Evolutionary conservation across 2,329 filamentous ascomycete species (phyloP).

Genomic region (Clarireedia monteithiana): DNA sequence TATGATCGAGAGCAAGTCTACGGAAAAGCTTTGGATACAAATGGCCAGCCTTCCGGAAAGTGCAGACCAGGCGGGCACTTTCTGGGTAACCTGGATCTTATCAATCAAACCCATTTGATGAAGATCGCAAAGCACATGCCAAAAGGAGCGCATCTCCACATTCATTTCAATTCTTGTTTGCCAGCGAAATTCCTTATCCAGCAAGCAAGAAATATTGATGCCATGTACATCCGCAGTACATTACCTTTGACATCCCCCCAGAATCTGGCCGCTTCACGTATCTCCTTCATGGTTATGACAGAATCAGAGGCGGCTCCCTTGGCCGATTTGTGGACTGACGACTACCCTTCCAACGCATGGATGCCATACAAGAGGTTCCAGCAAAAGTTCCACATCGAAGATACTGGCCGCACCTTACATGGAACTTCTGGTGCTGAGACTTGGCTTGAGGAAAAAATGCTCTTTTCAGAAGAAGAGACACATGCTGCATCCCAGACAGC

Average conservation of each 20-base stretch:
- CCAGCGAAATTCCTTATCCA: conserved; percentile 52
- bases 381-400: conserved; percentile 27
- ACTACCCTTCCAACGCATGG: conserved; percentile 39
- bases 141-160: conserved; percentile 66
- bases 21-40: conserved; percentile 14
- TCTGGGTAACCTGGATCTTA: conserved; percentile 45
- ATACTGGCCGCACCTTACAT: conserved; percentile 23
- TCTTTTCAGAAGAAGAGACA: conserved; percentile 53
- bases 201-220: conserved; percentile 42
- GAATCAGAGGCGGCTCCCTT: conserved; percentile 24
- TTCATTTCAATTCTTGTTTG: conserved; percentile 73
- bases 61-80: conserved; percentile 45
- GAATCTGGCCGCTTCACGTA: conserved; percentile 19
- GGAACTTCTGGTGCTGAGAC: conserved; percentile 31
- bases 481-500: conserved; percentile 41
- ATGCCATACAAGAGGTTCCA: conserved; percentile 41
- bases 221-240: conserved; percentile 64
- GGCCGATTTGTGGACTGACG: conserved; percentile 40
- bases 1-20: conserved; percentile 25
- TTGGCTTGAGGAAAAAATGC: conserved; percentile 56
- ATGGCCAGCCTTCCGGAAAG: conserved; percentile 17
- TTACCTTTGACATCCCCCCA: conserved; percentile 35
- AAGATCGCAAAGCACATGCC: conserved; percentile 51
- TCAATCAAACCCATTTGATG: conserved; percentile 50
- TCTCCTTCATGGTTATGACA: conserved; percentile 29